Percentiles rank a stretch among this genome's conserved stretches.
phyloP scores from a whole-genome alignment of 257 asterid species.

The Rehmannia glutinosa region DNA sequence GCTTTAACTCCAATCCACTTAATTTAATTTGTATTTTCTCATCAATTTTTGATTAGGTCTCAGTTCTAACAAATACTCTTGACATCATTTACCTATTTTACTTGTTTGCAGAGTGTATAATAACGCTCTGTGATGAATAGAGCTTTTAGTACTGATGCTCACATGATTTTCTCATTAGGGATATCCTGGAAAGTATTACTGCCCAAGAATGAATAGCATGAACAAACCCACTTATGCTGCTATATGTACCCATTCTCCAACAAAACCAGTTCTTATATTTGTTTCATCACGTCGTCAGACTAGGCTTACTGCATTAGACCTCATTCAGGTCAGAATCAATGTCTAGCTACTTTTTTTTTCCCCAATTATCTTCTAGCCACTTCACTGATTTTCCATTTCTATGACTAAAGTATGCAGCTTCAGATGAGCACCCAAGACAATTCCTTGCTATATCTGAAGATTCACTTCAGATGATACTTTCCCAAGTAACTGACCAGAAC shows the following conservation, averaged over 20 bases:
- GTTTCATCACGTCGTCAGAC: slow-evolving; percentile 99
- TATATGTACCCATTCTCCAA: slow-evolving; percentile 93
- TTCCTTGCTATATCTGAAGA: slow-evolving; percentile 89
- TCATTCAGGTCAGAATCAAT: slow-evolving; percentile 73
- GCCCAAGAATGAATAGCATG: slow-evolving; percentile 99
- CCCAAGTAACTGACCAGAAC: slow-evolving; percentile 93
- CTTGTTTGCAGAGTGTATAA: not conserved
- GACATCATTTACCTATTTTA: slow-evolving; percentile 3
- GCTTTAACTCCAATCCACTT: not conserved
- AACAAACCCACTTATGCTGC: slow-evolving; percentile 98
- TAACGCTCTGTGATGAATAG: slow-evolving; percentile 2
- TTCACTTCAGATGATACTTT: slow-evolving; percentile 91
- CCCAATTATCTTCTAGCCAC: slow-evolving; percentile 11
- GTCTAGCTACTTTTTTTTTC: not conserved
- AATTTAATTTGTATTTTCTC: not conserved
- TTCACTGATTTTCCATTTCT: slow-evolving; percentile 17
- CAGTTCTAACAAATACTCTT: not conserved
- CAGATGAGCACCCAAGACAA: slow-evolving; percentile 91
- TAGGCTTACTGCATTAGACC: slow-evolving; percentile 97
- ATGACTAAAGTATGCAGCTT: slow-evolving; percentile 73
- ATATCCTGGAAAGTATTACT: slow-evolving; percentile 95
- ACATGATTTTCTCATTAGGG: slow-evolving; percentile 51
- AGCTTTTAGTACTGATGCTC: slow-evolving; percentile 11
- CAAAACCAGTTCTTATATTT: slow-evolving; percentile 94
- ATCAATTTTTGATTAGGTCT: not conserved